These are phyloP conservation scores for Prunus fruticosa DNA, from an alignment of 306 rosid species.

Conservation along the genomic window DNA sequence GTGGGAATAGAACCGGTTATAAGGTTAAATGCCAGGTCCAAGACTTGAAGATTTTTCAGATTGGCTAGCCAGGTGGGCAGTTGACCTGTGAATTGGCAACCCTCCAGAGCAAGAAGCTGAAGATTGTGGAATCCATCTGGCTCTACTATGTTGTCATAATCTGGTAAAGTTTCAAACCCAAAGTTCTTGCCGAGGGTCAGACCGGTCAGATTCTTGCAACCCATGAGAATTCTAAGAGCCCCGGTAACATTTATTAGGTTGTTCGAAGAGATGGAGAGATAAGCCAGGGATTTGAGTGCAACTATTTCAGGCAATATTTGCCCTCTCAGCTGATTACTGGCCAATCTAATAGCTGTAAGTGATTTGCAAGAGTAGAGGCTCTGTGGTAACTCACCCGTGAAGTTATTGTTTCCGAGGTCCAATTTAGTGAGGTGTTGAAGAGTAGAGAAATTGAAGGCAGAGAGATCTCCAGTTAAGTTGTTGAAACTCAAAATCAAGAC, in stretches of 20 bases:
- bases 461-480: neutral
- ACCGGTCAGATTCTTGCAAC: conserved; percentile 56
- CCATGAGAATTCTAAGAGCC: conserved; percentile 53
- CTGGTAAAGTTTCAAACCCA: conserved; percentile 1
- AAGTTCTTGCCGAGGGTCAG: conserved; percentile 29
- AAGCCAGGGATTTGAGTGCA: neutral
- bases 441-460: neutral
- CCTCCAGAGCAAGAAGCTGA: neutral
- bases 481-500: neutral
- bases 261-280: neutral
- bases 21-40: neutral
- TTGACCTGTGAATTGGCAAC: neutral
- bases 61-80: conserved; percentile 2
- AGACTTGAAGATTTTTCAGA: neutral
- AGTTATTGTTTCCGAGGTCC: neutral
- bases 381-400: neutral
- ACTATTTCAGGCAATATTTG: neutral
- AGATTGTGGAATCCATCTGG: neutral
- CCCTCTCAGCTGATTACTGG: neutral
- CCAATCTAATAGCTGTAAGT: neutral
- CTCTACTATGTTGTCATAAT: neutral
- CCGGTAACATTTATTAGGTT: conserved; percentile 14
- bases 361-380: neutral
- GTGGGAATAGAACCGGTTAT: neutral
- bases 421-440: neutral